These are phyloP conservation scores for Ceratobasidium theobromae DNA, from an alignment of 1,284 basidiomycete species.

Conservation along the genomic window DNA sequence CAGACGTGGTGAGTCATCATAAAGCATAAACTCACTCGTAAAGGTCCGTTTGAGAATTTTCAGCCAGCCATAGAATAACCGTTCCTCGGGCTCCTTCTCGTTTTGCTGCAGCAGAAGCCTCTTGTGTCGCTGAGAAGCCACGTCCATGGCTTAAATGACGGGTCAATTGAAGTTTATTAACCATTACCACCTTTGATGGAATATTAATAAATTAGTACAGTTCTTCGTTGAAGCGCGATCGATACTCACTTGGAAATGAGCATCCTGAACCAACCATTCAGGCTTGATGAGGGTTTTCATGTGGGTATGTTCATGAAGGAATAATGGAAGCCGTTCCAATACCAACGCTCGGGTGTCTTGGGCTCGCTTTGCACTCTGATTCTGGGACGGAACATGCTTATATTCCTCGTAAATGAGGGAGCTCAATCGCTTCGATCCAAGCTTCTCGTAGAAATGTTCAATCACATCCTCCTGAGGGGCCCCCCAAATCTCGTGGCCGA, in stretches of 20 bases:
- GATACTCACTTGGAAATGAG: constrained; percentile 57
- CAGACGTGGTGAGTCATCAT: not conserved
- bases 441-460: constrained; percentile 64
- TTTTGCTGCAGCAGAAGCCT: constrained; percentile 75
- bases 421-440: constrained; percentile 73
- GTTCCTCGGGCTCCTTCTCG: constrained; percentile 55
- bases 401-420: constrained; percentile 76
- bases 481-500: constrained; percentile 72
- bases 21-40: constrained; percentile 68
- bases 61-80: constrained; percentile 76
- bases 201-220: not conserved
- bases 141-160: constrained; percentile 50
- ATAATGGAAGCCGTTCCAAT: constrained; percentile 87
- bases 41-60: constrained; percentile 78
- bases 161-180: constrained; percentile 40
- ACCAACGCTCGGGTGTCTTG: constrained; percentile 59
- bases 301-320: constrained; percentile 86
- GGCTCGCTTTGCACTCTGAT: constrained; percentile 52
- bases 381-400: constrained; percentile 56
- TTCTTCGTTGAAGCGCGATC: not conserved
- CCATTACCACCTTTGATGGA: not conserved
- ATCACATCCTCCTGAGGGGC: constrained; percentile 90
- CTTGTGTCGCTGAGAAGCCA: constrained; percentile 47
- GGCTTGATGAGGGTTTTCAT: constrained; percentile 66
- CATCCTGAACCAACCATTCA: constrained; percentile 70